A percentile compares a stretch with the other conserved stretches of the same genome.
These are phyloP conservation scores for Byssoonygena ceratinophila DNA, from an alignment of 2,329 filamentous ascomycete genomes.

Conservation along the genomic window DNA sequence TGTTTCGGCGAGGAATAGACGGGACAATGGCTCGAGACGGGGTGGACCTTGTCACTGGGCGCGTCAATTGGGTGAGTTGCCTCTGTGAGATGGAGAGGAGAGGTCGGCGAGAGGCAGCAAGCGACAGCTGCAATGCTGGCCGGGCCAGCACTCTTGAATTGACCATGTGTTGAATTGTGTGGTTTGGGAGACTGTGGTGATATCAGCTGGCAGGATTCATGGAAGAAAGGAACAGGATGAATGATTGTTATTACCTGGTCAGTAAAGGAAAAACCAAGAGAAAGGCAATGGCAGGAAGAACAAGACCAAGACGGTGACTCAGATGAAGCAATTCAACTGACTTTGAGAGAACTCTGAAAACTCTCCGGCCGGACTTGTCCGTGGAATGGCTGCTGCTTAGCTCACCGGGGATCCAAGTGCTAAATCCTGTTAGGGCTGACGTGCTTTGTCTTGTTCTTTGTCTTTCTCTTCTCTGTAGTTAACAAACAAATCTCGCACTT, in stretches of 20 bases:
- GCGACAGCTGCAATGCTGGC: conserved; percentile 10
- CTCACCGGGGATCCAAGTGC: no score
- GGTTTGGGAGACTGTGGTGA: neutral
- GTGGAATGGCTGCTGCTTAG: no score
- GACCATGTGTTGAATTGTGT: neutral
- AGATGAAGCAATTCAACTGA: no score
- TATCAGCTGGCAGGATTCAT: neutral
- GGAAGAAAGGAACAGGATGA: neutral
- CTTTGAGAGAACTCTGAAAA: no score
- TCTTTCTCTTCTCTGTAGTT: no score
- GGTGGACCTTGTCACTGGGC: neutral
- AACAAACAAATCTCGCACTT: no score
- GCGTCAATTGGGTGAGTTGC: conserved; percentile 9
- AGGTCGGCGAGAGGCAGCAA: conserved; percentile 10
- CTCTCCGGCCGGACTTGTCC: no score
- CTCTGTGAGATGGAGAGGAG: conserved; percentile 6
- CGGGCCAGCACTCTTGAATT: conserved; percentile 14
- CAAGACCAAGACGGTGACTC: no score
- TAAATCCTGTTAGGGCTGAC: no score
- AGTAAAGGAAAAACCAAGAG: neutral
- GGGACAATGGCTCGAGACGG: neutral
- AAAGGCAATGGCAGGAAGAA: neutral
- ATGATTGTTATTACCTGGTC: neutral
- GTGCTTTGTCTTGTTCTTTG: no score
- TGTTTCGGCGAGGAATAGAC: conserved; percentile 30